Evolutionary conservation across 768 basidiomycete genomes (phyloP), one percentile per base, ranked within the genome.

Genomic region (Rhizopogon roseolus): DNA sequence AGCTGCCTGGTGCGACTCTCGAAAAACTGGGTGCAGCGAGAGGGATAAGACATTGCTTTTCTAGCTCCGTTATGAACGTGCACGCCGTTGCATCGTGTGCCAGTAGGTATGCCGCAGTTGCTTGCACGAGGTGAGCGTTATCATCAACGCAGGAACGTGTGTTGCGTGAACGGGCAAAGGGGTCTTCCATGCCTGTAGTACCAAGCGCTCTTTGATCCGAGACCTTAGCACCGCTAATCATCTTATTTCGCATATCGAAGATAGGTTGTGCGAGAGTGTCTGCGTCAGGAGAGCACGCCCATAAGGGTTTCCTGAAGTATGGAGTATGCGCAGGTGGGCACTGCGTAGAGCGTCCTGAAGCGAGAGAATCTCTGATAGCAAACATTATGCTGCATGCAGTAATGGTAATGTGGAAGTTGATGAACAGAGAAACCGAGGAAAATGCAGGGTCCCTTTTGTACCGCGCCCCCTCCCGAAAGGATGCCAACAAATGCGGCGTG

Each of bases 71-170:
- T 8, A 22, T 19, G 22, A 34, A 49, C 11, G 42, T 9, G 57
- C 69, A 71, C 54, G 67, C 50, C 53, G 57, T 55, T 29, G 29
- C 59, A 56, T 67, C 67, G 65, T 69, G 69, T 66, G 50, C 22
- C 22, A 22, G 22, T 22, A 22, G 10, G 49, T 45, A 44, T 49
- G 41, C 48, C 36, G 44, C 32, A 32, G 50, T 11, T n/a, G 2
- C 16, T 36, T 37, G 27, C 67, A 64, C 55, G 64, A 59, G 59
- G 39, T 48, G 16, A 29, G 42, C 9, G 52, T 62, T 60, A 55
- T 50, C 42, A 46, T 46, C 49, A 27, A 51, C 34, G 44, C 36
- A 38, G 27, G 36, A 57, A 50, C 38, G 54, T 52, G 62, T 44
- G 14, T 36, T 34, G 4, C 28, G 28, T 49, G 54, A 58, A 32